These are phyloP conservation scores for Penicillium paxilli DNA, from an alignment of 495 filamentous ascomycete genomes.

Conservation along the genomic window DNA sequence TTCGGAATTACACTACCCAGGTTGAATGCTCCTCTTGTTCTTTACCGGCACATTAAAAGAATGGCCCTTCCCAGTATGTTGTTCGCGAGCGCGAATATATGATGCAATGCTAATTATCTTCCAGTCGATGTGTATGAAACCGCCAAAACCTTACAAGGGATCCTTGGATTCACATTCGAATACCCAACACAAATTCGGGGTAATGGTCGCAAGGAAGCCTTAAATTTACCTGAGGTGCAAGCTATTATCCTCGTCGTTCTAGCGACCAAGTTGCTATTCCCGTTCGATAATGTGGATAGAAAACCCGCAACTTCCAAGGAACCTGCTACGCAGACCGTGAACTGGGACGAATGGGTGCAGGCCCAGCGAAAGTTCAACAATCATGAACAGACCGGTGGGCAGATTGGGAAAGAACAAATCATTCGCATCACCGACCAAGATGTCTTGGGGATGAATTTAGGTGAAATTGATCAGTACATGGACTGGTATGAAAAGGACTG, in stretches of 20 bases:
- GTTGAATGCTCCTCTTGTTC: slow-evolving; percentile 64
- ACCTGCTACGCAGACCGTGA: slow-evolving; percentile 58
- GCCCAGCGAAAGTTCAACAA: slow-evolving; percentile 48
- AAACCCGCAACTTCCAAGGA: slow-evolving; percentile 57
- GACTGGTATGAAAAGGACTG: slow-evolving; percentile 85
- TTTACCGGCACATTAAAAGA: slow-evolving; percentile 69
- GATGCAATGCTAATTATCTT: slow-evolving; percentile 13
- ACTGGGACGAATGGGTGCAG: slow-evolving; percentile 72
- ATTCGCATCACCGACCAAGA: slow-evolving; percentile 64
- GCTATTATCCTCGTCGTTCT: slow-evolving; percentile 73
- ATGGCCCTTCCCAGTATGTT: slow-evolving; percentile 75
- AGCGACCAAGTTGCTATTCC: slow-evolving; percentile 74
- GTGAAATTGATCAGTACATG: slow-evolving; percentile 78
- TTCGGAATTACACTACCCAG: slow-evolving; percentile 72
- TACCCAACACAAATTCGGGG: slow-evolving; percentile 45
- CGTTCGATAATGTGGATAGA: slow-evolving; percentile 64
- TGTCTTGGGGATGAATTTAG: slow-evolving; percentile 63
- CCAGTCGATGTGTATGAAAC: slow-evolving; percentile 70
- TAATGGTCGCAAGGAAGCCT: slow-evolving; percentile 25
- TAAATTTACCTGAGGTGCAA: slow-evolving; percentile 68
- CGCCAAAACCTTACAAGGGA: slow-evolving; percentile 55
- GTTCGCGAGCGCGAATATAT: neutral
- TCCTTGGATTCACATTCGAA: slow-evolving; percentile 57
- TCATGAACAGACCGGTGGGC: slow-evolving; percentile 21
- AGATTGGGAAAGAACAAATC: slow-evolving; percentile 38